phyloP scores from a whole-genome alignment of 305 asterid species.

The Fraxinus angustifolia region DNA sequence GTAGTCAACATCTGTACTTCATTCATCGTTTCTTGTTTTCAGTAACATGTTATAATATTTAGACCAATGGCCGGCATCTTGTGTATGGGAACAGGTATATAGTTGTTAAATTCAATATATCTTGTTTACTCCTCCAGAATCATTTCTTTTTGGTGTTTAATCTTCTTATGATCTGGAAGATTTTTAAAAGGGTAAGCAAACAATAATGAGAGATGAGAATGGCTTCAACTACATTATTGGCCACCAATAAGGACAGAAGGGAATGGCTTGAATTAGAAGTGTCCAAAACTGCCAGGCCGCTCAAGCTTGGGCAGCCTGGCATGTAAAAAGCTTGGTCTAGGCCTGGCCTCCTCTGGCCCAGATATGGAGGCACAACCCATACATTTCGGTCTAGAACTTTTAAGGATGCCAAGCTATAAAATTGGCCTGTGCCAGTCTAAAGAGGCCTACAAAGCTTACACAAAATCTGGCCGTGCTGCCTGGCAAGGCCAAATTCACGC shows the following conservation, averaged over 20 bases:
- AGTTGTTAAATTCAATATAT: neutral
- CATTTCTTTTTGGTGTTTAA: neutral
- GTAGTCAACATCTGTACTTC: constrained; percentile 30
- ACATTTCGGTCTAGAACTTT: neutral
- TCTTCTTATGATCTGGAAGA: neutral
- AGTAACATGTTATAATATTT: neutral
- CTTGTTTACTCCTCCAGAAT: neutral
- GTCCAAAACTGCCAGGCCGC: neutral
- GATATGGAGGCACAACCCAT: neutral
- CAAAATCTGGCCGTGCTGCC: neutral
- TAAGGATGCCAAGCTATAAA: neutral
- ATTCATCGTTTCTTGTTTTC: constrained; percentile 1
- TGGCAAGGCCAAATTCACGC: neutral
- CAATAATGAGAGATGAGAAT: neutral
- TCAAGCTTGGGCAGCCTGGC: neutral
- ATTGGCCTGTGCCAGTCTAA: neutral
- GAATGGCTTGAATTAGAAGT: neutral
- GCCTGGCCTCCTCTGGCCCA: neutral
- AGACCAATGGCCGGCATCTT: neutral
- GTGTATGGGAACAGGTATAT: neutral
- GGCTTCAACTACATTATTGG: neutral
- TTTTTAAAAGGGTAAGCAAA: neutral
- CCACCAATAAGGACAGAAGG: neutral
- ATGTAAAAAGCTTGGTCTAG: neutral
- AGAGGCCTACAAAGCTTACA: neutral